Conservation (phyloP, 2,329 filamentous ascomycete species). For the Penicillium paneum region DNA sequence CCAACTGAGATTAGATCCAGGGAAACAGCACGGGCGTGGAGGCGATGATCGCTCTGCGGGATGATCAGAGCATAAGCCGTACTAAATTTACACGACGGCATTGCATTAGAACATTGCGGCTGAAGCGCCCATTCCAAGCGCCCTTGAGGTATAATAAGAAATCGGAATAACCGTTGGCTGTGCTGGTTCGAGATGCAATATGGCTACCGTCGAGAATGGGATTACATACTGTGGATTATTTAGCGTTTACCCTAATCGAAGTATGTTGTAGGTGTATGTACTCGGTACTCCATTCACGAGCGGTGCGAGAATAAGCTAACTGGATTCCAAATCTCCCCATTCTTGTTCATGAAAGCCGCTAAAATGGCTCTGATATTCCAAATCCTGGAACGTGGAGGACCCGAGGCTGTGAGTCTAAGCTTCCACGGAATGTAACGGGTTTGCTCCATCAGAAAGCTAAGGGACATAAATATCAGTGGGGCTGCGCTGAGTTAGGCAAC, state of each 20-base stretch:
- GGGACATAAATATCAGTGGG: not conserved
- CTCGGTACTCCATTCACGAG: no score
- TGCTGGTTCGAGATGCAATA: not conserved
- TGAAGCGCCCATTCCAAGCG: conserved; percentile 10
- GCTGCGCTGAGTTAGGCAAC: conserved; percentile 9
- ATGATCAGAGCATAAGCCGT: conserved; percentile 24
- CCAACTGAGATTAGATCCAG: conserved; percentile 21
- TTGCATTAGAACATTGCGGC: conserved; percentile 11
- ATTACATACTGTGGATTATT: not conserved
- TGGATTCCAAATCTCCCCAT: no score
- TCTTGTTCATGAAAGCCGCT: not conserved
- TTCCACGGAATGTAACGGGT: conserved; percentile 21
- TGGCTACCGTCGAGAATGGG: not conserved
- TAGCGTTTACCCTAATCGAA: not conserved
- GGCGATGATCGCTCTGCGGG: conserved; percentile 23
- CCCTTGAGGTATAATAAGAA: not conserved
- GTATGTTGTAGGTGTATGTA: no score
- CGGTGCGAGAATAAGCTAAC: no score
- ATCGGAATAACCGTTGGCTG: not conserved
- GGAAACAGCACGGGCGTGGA: conserved; percentile 22
- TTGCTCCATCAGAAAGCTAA: conserved; percentile 14
- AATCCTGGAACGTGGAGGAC: conserved; percentile 5
- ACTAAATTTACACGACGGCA: conserved; percentile 19
- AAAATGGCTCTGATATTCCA: conserved; percentile 3
- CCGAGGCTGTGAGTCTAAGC: conserved; percentile 11